Base-by-base conservation (phyloP, 116 monocot species). In the Iris pallida region DNA sequence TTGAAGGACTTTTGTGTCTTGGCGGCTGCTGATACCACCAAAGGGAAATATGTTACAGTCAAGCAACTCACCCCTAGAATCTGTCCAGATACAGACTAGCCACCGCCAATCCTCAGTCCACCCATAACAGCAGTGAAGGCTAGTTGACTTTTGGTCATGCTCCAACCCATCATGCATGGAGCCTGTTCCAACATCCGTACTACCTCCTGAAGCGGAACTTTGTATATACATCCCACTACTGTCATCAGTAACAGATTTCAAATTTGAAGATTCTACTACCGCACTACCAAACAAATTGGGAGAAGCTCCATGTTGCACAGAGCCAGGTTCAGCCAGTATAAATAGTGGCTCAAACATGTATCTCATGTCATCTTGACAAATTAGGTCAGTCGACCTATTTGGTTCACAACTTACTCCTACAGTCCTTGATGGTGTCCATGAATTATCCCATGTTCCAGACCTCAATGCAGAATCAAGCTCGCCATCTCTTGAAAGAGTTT, bases 81-180 rank as follows among this genome's bases (percentile, higher is more conserved):
- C 96, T 42, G 96, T 97, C 96, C 96, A 97, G 15, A 97, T 79
- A 66, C 92, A 89, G 20, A 87, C 75, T 42, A 97, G 63, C 96
- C 96, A 97, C 56, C 87, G 86, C 96, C 96, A 97, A 57, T 97
- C 96, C 75, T 97, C 96, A 9, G 96, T 97, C 96, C 96, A 97
- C 18, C 96, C 96, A 80, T 97, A 97, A 75, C 87, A 92, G 63
- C 96, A 97, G 64, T 97, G 96, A 82, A 97, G 85, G 61, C 92
- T 92, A 19, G 81, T 55, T 11, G 67, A 55, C 61, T 71, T 80
- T 55, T 62, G 59, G 5, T 89, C 89, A 68, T 71, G 69, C 17
- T 93, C 93, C 20, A 71, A 57, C 15, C 69, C 79, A 70, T 89
- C 92, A 65, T 58, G 19, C 3, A 62, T 2, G 55, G 83, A 75